Evolutionary conservation across 805 yeast genomes (phyloP), one percentile per base, ranked within the genome.

Genomic region (Zygosaccharomyces kombuchaensis): DNA sequence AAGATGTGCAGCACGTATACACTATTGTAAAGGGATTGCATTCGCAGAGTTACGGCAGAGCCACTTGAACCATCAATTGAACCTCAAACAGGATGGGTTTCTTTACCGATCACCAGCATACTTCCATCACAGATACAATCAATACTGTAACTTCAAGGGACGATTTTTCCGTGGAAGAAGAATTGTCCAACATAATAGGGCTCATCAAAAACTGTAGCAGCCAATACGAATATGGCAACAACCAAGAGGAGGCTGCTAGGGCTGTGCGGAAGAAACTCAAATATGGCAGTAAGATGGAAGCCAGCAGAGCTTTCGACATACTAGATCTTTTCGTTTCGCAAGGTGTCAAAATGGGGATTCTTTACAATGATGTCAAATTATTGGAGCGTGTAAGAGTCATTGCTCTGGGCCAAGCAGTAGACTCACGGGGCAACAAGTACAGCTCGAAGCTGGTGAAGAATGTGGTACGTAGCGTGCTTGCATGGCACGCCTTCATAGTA

Each of bases 201-300:
- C 47, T 64, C 16, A 68, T 72, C 21, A 58, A 60, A 31, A 71
- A 78, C 4, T 66, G 70, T 19, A 63, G 73, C 2, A 66, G 50
- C 23, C 56, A 59, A 4, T 53, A 57, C 23, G 50, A 47, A 23
- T 58, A 56, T 22, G 45, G 50, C 4, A 47, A 49, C 17, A 64
- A 63, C 71, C 82, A 40, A 65, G 72, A 27, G 26, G 99, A 93
- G 63, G 91, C 95, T 1, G 97, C 97, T 0, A 73, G 98, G 35
- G 95, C 96, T 1, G 69, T 93, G 17, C 76, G 99, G 41, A 93
- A 93, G 72, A 81, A 82, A 58, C 69, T 93, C 60, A 93, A 95
- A 67, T 85, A 91, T 60, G 98, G 97, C n/a, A 59, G 73, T 2
- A 60, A 66, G 4, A 66, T 69, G 14, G 84, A 83, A 53, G 95